Evolutionary conservation across 306 rosid genomes (phyloP).

Genomic region (Astragalus glycyphyllos): DNA sequence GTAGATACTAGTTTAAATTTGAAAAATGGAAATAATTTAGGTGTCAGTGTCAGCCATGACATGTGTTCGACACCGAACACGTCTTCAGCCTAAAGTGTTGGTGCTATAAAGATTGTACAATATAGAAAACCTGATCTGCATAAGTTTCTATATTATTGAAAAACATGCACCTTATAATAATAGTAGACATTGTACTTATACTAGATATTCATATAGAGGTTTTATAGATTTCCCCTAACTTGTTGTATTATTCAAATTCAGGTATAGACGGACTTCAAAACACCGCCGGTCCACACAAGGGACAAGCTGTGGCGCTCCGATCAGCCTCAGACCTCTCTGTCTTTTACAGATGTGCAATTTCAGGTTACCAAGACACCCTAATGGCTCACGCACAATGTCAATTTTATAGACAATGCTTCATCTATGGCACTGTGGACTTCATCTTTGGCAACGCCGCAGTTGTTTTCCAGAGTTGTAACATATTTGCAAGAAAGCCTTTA

Average conservation of each 20-base stretch:
- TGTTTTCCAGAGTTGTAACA: conserved; percentile 31
- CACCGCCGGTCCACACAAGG: not conserved
- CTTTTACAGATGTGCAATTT: conserved; percentile 66
- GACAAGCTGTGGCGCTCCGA: conserved; percentile 70
- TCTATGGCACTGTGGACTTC: conserved; percentile 82
- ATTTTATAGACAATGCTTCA: conserved; percentile 68
- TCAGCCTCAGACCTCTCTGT: conserved; percentile 81
- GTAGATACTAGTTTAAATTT: too few relatives aligned
- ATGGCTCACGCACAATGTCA: conserved; percentile 85
- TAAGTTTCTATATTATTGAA: too few relatives aligned
- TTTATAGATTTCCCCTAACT: not conserved
- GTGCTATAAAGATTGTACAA: too few relatives aligned
- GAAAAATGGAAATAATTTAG: too few relatives aligned
- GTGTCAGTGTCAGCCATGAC: too few relatives aligned
- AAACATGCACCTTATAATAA: not conserved
- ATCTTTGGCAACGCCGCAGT: conserved; percentile 84
- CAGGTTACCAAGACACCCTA: conserved; percentile 91
- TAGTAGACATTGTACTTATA: too few relatives aligned
- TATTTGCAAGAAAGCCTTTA: conserved; percentile 57
- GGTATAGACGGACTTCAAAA: conserved; percentile 65
- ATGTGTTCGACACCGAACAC: too few relatives aligned
- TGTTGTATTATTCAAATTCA: not conserved
- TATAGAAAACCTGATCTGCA: too few relatives aligned
- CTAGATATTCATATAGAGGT: not conserved
- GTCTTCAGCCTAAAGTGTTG: too few relatives aligned